A percentile compares a stretch with the other conserved stretches of the same genome.
Conservation (phyloP, 306 rosid genomes). For the Rosa lucieae region DNA sequence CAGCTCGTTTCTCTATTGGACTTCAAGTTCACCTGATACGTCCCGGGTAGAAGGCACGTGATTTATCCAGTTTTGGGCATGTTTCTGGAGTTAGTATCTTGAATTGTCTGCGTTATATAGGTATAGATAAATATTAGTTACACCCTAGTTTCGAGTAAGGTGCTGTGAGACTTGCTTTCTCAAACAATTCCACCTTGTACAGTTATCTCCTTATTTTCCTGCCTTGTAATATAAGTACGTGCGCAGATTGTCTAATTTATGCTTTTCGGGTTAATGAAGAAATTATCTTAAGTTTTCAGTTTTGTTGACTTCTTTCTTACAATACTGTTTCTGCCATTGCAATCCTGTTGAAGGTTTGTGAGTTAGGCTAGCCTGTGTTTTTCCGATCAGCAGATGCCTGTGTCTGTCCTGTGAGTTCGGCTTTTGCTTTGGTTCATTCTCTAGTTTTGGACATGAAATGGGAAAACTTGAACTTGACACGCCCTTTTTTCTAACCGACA, state of each 20-base stretch:
- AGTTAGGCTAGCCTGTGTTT: background rate
- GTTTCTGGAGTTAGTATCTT: constrained; percentile 42
- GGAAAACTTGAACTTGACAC: no score
- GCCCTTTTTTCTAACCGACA: background rate
- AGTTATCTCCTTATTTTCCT: constrained; percentile 22
- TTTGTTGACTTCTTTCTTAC: background rate
- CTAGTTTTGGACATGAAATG: background rate
- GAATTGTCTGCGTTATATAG: constrained; percentile 27
- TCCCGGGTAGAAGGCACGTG: constrained; percentile 42
- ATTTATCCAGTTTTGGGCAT: constrained; percentile 50
- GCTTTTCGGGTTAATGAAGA: background rate
- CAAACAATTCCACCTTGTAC: constrained; percentile 43
- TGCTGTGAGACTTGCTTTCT: constrained; percentile 32
- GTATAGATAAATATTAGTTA: constrained; percentile 25
- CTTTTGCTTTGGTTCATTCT: background rate
- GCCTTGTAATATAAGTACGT: constrained; percentile 45
- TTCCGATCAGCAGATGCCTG: background rate
- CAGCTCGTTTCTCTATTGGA: constrained; percentile 22
- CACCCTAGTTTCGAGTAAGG: constrained; percentile 29
- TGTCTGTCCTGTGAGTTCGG: background rate
- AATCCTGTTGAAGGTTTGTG: background rate
- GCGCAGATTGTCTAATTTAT: constrained; percentile 26
- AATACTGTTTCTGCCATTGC: background rate
- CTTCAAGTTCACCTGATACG: constrained; percentile 20
- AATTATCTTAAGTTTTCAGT: background rate